Evolutionary conservation across 2,329 filamentous ascomycete species (phyloP), one percentile per base, ranked within the genome.

Genomic region (Allantophomopsis cytisporea): DNA sequence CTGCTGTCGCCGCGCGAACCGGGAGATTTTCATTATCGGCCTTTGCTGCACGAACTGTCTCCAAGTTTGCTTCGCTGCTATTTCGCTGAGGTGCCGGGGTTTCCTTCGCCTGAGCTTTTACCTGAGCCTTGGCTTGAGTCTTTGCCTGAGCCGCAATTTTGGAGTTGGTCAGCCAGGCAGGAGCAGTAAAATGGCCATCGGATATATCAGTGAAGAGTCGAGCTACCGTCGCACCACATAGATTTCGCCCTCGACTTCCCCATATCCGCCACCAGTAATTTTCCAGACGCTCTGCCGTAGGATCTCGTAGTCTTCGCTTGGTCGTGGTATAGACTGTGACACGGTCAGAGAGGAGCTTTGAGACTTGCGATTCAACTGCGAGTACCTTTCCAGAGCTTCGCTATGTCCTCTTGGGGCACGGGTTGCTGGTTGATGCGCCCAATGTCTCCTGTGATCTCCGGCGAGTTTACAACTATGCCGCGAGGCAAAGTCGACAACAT

Each of bases 191-290:
- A 28, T 28, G 23, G 8, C 73, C 73, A 35, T 64, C 61, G 0
- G 74, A 76, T 35, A 79, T 75, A 23, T 73, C 61, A 49, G 69
- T 61, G 47, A 72, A 79, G 5, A 77, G 56, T 43, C 56, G 64
- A 41, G 75, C 73, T 35, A 79, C 60, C 11, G 64, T 63, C 28
- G 59, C 60, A 31, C 70, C 74, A 36, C 69, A 68, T 36, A 77
- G 60, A 39, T 63, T 53, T 28, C 68, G 47, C 33, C 42, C 42
- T 37, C 45, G 43, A 43, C 75, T 78, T 28, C 73, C 73, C 65
- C 72, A 73, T 39, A 79, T 71, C 50, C 77, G 73, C 68, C 73
- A 78, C 74, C 74, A 80, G 47, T 77, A 76, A 49, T 77, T 73
- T 51, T 79, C 74, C 15, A 78, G 58, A 14, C 75, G 71, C 42